Base-by-base conservation (phyloP, 2,329 filamentous ascomycete genomes). In the Parastagonospora nodorum region DNA sequence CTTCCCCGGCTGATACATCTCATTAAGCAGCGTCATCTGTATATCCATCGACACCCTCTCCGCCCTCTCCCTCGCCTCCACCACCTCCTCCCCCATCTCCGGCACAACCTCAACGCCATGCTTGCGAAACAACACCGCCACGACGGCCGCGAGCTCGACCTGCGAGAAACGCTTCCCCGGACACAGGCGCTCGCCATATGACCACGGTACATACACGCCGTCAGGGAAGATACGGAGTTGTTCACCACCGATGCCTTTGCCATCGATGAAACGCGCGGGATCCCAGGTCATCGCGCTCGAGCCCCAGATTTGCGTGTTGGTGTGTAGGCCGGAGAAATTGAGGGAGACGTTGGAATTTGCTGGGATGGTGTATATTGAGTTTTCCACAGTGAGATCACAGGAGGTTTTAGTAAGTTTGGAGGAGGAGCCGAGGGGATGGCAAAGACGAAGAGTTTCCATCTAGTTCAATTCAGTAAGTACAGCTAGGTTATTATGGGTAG, bases 91-190 rank as follows among this genome's bases (percentile, higher is more conserved):
- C 2, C 33, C 33, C 33, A 36, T 36, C 33, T 36, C 33, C 12
- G 33, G 33, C 16, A 15, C 33, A 36, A 15, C 33, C 12, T 36
- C 33, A 14, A 36, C 33, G 16, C 33, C 33, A 36, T 14, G 12
- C 33, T 36, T 15, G 12, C 33, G 33, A 15, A 71, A 58, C 9
- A 68, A 32, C 2, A 48, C 33, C 4, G 58, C 57, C 27, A 74
- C 51, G 3, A 68, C 64, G 12, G 69, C 71, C 8, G 73, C 71
- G 42, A 69, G 64, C 38, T 74, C 72, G 8, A 74, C 71, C 48
- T 75, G 71, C n/a, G 67, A 65, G 54, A 74, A 73, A 45, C 67
- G 71, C 40, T 64, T 64, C 1, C 72, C 72, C 5, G 68, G 67
- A 48, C 69, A 74, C 15, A 57, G 51, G 16, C 68, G 57, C 8